Evolutionary conservation across 495 filamentous ascomycete genomes (phyloP), one percentile per base, ranked within the genome.

Genomic region (Lasiosphaeria hispida): DNA sequence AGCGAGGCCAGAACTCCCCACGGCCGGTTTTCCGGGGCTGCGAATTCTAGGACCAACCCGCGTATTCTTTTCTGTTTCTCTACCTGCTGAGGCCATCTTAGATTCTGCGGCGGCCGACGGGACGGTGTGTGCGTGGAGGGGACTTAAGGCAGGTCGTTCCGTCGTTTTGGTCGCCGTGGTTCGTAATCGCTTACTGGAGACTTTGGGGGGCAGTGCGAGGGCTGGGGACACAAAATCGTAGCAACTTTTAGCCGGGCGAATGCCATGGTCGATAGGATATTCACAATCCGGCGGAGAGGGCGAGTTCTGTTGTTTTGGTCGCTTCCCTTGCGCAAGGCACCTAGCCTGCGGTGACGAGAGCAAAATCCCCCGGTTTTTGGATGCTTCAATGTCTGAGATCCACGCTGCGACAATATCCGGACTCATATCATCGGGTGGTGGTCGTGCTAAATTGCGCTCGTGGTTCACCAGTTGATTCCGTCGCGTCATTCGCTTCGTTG

Each of bases 61-160:
- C 43, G 17, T 17, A 19, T 47, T 19, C 43, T 47, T 47, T 47
- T 14, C 13, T 47, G 17, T 47, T 14, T 47, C 18, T 47, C 17
- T 13, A 47, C 43, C 43, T 47, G 43, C 3, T 47, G 43, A 47
- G 43, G 43, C 43, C 43, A 47, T 17, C 43, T 47, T 47, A 17
- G 17, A 19, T 47, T 15, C 43, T 19, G 43, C 17, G 17, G 43
- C 17, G n/a, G 17, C 13, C 17, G 17, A 4, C 17, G n/a, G 17
- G n/a, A 47, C n/a, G 43, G 43, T 19, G 43, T 47, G 4, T 47
- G 43, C 43, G n/a, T 47, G 43, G 43, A 47, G 43, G 17, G 43
- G 43, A 10, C 43, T 13, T 13, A 47, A 47, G 43, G 43, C 13
- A 15, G 43, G 43, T 17, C 43, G 43, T 15, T 47, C 43, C 43